Base-by-base conservation (phyloP, 208 protist genomes). In the Leishmania amazonensis region DNA sequence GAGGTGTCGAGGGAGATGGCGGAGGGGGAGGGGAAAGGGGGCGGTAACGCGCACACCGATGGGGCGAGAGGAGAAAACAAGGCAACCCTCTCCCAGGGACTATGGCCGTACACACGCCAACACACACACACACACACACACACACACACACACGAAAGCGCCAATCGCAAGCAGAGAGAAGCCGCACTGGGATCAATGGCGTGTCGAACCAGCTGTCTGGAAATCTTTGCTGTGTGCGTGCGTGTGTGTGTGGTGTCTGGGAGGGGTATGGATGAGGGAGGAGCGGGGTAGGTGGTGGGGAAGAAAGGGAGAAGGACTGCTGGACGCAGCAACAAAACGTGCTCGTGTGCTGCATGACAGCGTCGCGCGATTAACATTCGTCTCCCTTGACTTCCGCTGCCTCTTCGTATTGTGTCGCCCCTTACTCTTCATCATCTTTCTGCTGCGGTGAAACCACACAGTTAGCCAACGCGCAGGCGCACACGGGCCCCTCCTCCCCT, bases 71-170 rank as follows among this genome's bases (percentile, higher is more conserved):
- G 67, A 72, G 67, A n/a, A n/a, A 38, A 45, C 67, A 49, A 42
- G 40, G 67, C 7, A 31, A 4, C 7, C 67, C 31, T 45, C 15
- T 0, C 17, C 64, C 67, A 47, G 19, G 67, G 35, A 31, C 40
- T 28, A 49, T 42, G 19, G 40, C 13, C 64, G 11, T 70, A 4
- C 31, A n/a, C 62, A 68, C 62, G 35, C 35, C 31, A 31, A 65
- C 60, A 38, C 60, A 65, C 60, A 65, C 60, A 65, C 60, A 72
- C 38, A 72, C 35, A 72, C 65, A 49, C 65, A 47, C 68, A 73
- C 68, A 73, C 68, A 72, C 40, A 17, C 70, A 58, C 47, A 58
- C 8, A 35, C 11, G 9, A 8, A 74, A 4, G 42, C 2, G 17
- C 13, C 47, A 54, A n/a, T 5, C 19, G 24, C 19, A 62, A 35